Evolutionary conservation across 768 basidiomycete species (phyloP).

Genomic region (Serendipita sp.): DNA sequence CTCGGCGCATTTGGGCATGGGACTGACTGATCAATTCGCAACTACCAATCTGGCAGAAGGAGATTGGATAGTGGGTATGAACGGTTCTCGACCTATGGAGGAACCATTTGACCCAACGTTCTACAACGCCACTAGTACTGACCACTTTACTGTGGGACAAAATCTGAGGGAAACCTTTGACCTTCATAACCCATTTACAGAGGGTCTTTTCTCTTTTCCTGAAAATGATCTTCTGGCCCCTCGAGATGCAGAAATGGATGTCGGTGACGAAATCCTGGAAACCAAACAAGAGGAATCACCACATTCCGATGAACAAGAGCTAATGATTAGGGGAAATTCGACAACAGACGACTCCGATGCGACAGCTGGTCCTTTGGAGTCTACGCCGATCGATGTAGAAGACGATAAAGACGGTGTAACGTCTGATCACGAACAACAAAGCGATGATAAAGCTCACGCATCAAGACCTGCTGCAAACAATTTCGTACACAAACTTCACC

Average conservation of each 20-base stretch:
- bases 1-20: neutral
- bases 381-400: neutral
- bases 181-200: neutral
- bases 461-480: constrained; percentile 34
- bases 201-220: neutral
- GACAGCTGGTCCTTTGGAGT: neutral
- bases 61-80: neutral
- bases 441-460: neutral
- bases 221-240: neutral
- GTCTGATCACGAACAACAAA: neutral
- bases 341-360: neutral
- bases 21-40: neutral
- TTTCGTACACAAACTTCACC: constrained; percentile 74
- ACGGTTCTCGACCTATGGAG: neutral
- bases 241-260: neutral
- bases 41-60: neutral
- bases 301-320: neutral
- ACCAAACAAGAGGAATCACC: neutral
- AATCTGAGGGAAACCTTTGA: neutral
- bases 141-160: neutral
- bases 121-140: neutral
- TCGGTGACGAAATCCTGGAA: neutral
- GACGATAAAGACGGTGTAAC: neutral
- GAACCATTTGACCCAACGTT: neutral
- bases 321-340: neutral